Percentiles rank a stretch among this genome's conserved stretches.
Evolutionary conservation across 2,329 filamentous ascomycete genomes (phyloP).

Genomic region (Hypoxylon rubiginosum): DNA sequence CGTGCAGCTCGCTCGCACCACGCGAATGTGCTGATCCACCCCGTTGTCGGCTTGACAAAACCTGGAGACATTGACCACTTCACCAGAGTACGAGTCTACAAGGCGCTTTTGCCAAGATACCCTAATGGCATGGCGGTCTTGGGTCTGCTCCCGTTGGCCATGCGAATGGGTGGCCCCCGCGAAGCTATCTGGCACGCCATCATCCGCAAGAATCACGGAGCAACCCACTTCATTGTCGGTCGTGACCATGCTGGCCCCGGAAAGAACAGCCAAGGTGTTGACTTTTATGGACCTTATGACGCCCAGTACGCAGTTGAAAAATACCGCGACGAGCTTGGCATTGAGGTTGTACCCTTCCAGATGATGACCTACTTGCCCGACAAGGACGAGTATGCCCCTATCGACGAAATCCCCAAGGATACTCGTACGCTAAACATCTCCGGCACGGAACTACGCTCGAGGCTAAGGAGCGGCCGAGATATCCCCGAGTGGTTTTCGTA

Average conservation of each 20-base stretch:
- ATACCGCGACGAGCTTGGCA: conserved; percentile 95
- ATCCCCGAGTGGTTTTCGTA: conserved; percentile 99
- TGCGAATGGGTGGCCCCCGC: conserved; percentile 98
- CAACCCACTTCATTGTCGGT: conserved; percentile 98
- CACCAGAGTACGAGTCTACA: conserved; percentile 98
- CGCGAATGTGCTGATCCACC: conserved; percentile 99
- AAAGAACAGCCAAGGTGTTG: conserved; percentile 96
- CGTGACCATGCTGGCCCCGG: conserved; percentile 98
- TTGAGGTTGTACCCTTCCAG: conserved; percentile 99
- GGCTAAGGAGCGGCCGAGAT: conserved; percentile 90
- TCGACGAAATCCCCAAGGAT: conserved; percentile 88
- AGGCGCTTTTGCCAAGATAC: conserved; percentile 95
- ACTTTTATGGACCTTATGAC: conserved; percentile 98
- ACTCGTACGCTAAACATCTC: conserved; percentile 90
- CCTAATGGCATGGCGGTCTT: conserved; percentile 99
- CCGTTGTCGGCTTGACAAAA: conserved; percentile 98
- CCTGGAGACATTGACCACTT: conserved; percentile 99
- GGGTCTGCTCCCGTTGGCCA: conserved; percentile 93
- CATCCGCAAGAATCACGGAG: conserved; percentile 99
- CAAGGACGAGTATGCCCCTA: conserved; percentile 93
- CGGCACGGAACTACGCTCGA: conserved; percentile 89
- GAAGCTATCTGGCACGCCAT: conserved; percentile 99
- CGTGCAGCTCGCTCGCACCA: conserved; percentile 95
- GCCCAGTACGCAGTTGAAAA: conserved; percentile 96
- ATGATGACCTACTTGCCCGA: conserved; percentile 99